Evolutionary conservation across 768 basidiomycete genomes (phyloP).

Genomic region (Tylopilus rubrobrunneus): DNA sequence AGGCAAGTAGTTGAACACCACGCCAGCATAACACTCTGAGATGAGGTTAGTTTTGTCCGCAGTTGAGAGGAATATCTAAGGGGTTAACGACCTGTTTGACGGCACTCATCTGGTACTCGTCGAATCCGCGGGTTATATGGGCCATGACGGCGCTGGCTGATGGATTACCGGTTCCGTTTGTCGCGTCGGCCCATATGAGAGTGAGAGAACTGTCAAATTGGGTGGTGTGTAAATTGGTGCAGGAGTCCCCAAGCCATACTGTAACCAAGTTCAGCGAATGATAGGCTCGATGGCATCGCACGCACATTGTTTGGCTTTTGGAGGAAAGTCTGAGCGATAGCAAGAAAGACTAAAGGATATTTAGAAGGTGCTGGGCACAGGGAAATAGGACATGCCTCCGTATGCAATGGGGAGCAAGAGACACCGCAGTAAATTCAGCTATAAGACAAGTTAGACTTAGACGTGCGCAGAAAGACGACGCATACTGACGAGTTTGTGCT

Average conservation of each 20-base stretch:
- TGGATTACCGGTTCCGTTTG: conserved; percentile 51
- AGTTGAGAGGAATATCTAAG: conserved; percentile 49
- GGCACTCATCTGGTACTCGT: conserved; percentile 39
- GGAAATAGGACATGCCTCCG: conserved; percentile 31
- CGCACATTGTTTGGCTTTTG: conserved; percentile 56
- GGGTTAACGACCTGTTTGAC: conserved; percentile 48
- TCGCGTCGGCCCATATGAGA: conserved; percentile 68
- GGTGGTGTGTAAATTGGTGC: conserved; percentile 40
- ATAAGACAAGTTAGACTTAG: conserved; percentile 5
- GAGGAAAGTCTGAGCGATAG: conserved; percentile 60
- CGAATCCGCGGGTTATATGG: conserved; percentile 52
- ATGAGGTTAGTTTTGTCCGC: conserved; percentile 67
- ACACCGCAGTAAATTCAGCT: conserved; percentile 61
- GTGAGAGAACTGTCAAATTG: conserved; percentile 51
- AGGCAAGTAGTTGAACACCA: conserved; percentile 60
- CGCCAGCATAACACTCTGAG: conserved; percentile 67
- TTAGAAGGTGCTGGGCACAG: not conserved
- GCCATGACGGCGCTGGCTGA: conserved; percentile 58
- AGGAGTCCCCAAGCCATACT: conserved; percentile 66
- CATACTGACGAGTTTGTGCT: conserved; percentile 56
- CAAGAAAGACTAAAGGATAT: conserved; percentile 44
- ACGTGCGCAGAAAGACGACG: not conserved
- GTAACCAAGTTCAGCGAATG: not conserved
- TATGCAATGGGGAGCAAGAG: conserved; percentile 62
- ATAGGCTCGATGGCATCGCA: not conserved